These are phyloP conservation scores for Umbelopsis sp. DNA, from an alignment of 371 early-diverging fungal genomes.

Conservation along the genomic window DNA sequence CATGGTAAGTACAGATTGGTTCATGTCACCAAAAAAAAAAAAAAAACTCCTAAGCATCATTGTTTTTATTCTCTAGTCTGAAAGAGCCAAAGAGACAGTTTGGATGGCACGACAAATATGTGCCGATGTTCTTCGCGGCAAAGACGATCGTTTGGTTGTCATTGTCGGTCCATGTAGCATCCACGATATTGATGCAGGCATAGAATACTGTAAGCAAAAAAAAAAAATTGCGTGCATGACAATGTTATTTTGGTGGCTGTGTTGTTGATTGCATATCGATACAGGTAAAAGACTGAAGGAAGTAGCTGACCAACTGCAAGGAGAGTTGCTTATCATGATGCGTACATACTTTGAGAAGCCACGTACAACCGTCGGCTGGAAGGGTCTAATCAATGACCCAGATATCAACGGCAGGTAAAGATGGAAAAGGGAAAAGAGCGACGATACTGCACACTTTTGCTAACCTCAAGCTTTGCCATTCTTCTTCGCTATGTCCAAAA, in stretches of 20 bases:
- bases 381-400: conserved; percentile 93
- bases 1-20: conserved; percentile 39
- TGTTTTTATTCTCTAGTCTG: conserved; percentile 26
- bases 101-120: conserved; percentile 64
- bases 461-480: neutral
- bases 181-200: conserved; percentile 84
- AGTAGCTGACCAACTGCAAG: conserved; percentile 54
- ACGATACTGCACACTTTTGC: too few relatives aligned
- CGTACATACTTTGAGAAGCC: conserved; percentile 96
- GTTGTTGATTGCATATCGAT: neutral
- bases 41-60: neutral
- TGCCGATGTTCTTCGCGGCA: conserved; percentile 73
- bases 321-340: conserved; percentile 86
- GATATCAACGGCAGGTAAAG: conserved; percentile 73
- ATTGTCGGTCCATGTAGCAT: conserved; percentile 96
- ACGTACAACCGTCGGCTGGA: conserved; percentile 94
- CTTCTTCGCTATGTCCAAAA: neutral
- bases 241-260: neutral
- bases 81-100: conserved; percentile 52
- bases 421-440: neutral
- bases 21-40: too few relatives aligned
- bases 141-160: conserved; percentile 85
- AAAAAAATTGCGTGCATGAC: neutral
- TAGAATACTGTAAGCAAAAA: conserved; percentile 69
- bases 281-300: conserved; percentile 61